Base-by-base conservation (phyloP, 2,329 filamentous ascomycete genomes). In the Cladosporium sp. region DNA sequence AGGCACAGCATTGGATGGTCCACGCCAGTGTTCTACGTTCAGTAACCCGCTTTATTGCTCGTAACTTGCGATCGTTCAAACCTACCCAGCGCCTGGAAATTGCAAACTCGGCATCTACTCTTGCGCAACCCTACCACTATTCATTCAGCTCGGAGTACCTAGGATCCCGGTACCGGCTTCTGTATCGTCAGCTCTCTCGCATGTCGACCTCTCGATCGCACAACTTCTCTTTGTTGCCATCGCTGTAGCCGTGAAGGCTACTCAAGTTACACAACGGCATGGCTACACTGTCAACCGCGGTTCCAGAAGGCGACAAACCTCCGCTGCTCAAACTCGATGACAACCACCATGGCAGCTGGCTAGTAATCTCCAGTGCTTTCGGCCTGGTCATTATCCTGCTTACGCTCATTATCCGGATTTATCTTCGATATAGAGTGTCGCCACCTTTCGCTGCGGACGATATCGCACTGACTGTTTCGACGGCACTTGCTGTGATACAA, bases 361-460 rank as follows among this genome's bases (percentile, higher is more conserved):
- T 83, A 21, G 71, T 78, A 6, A 79, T 83, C 51, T 72, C 78
- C 11, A 76, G 80, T 7, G 74, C 77, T 0, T 69, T 82, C 15
- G 74, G 75, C 1, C 67, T 83, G 4, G 75, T 78, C 4, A 74
- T 82, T 30, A 71, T 77, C 7, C 59, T 83, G 0, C 72, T 79
- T 12, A 79, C 80, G 1, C 68, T 82, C 28, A 74, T 74, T 0
- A 77, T 82, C 51, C 74, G 80, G 8, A 66, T 78, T 2, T 82
- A 79, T 64, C 76, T 81, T 18, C 75, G 78, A 30, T 59, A 75
- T 52, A 68, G 78, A 69, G 71, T 75, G 68, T 68, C 71, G 61
- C 67, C 72, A 64, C 36, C 76, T 74, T 70, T 68, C 36, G 65
- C 58, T 60, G 70, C 70, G 15, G 77, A 77, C 68, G 80, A 82